Percentiles rank a stretch among this genome's conserved stretches.
Conservation (phyloP, 164 flowering plant species). For the Protea cynaroides region DNA sequence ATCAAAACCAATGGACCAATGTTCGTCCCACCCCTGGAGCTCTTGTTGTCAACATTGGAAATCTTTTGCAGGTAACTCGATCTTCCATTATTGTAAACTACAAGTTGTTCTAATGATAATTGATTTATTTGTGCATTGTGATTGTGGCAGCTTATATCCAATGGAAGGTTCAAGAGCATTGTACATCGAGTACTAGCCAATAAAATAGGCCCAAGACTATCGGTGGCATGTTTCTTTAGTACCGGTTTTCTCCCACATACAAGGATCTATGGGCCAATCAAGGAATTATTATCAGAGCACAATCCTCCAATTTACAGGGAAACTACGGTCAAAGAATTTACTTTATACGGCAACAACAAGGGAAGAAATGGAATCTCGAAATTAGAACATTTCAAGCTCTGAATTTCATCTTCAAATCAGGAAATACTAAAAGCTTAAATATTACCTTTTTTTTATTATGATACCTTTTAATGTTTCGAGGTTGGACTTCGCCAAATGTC, state of each 20-base stretch:
- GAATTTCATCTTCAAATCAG: neutral
- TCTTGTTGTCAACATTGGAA: slow-evolving; percentile 34
- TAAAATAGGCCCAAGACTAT: slow-evolving; percentile 23
- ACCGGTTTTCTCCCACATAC: neutral
- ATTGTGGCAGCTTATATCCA: slow-evolving; percentile 21
- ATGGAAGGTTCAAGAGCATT: slow-evolving; percentile 22
- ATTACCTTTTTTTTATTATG: too few species aligned
- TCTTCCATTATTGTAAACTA: too few species aligned
- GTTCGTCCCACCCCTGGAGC: slow-evolving; percentile 33
- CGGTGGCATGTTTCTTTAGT: slow-evolving; percentile 26
- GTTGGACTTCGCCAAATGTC: too few species aligned
- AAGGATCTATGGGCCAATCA: slow-evolving; percentile 29
- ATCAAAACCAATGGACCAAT: slow-evolving; percentile 34
- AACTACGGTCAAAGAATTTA: slow-evolving; percentile 6
- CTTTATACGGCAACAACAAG: slow-evolving; percentile 1
- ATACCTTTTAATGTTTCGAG: too few species aligned
- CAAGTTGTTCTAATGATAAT: too few species aligned
- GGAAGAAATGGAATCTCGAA: slow-evolving; percentile 14
- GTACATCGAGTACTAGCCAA: slow-evolving; percentile 25
- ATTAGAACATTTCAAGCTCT: neutral
- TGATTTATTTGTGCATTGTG: too few species aligned
- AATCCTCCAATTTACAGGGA: slow-evolving; percentile 26
- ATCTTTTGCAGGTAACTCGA: slow-evolving; percentile 35
- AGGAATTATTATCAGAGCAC: slow-evolving; percentile 31
- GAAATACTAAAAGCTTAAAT: too few species aligned